These are phyloP conservation scores for Nitzschia sp. DNA, from an alignment of 108 stramenopile species.

Conservation along the genomic window DNA sequence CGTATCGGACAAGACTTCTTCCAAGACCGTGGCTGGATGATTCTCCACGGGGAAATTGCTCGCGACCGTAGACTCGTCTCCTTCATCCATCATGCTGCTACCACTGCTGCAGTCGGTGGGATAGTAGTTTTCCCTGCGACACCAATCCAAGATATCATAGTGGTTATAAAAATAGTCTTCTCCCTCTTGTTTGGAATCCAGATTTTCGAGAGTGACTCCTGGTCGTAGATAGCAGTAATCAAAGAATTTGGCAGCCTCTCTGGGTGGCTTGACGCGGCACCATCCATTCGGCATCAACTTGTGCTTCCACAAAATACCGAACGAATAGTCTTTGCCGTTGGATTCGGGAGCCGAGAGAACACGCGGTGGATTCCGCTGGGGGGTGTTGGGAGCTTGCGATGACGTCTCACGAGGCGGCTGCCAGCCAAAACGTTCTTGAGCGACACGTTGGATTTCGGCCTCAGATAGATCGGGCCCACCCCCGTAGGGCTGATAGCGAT, in stretches of 20 bases:
- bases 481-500: not conserved
- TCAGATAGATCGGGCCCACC: not conserved
- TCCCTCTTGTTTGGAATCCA: not conserved
- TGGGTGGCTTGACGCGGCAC: not conserved
- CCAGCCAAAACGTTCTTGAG: constrained; percentile 8
- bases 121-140: constrained; percentile 1
- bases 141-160: constrained; percentile 4
- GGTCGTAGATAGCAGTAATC: not conserved
- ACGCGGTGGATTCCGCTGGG: not conserved
- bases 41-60: not conserved
- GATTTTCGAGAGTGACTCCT: not conserved
- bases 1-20: no score
- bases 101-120: not conserved
- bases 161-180: not conserved
- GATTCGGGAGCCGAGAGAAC: not conserved
- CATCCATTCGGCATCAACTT: not conserved
- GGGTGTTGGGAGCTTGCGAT: not conserved
- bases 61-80: not conserved
- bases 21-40: not conserved
- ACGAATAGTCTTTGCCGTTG: not conserved
- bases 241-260: not conserved
- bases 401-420: not conserved
- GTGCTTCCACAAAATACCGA: not conserved
- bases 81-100: not conserved
- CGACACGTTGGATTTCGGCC: not conserved